Evolutionary conservation across 768 basidiomycete genomes (phyloP).

Genomic region (Psilocybe cyanescens): DNA sequence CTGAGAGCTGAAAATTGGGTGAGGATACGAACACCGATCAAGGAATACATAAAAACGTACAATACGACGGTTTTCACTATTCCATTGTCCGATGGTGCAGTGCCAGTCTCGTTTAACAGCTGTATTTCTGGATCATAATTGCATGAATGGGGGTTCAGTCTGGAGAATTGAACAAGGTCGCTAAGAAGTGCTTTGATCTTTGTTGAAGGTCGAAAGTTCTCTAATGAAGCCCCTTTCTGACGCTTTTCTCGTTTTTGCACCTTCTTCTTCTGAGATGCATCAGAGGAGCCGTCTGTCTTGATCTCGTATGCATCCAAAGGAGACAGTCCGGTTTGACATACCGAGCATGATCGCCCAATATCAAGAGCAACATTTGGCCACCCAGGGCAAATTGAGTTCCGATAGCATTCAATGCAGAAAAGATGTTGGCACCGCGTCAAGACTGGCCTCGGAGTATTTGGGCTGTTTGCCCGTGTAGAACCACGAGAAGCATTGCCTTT

Average conservation of each 20-base stretch:
- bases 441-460: constrained; percentile 63
- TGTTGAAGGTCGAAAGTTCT: constrained; percentile 78
- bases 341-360: constrained; percentile 67
- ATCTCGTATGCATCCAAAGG: constrained; percentile 85
- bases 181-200: constrained; percentile 84
- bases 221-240: constrained; percentile 52
- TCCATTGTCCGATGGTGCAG: constrained; percentile 63
- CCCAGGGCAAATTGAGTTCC: constrained; percentile 71
- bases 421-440: constrained; percentile 95
- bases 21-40: constrained; percentile 16
- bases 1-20: constrained; percentile 65
- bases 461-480: constrained; percentile 77
- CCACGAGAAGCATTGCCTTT: constrained; percentile 64
- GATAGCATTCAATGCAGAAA: constrained; percentile 89
- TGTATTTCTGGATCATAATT: constrained; percentile 91
- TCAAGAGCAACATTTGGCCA: constrained; percentile 77
- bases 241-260: constrained; percentile 67
- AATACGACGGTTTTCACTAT: constrained; percentile 93
- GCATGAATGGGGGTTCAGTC: constrained; percentile 80
- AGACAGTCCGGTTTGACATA: constrained; percentile 72
- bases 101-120: constrained; percentile 77
- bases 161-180: constrained; percentile 83
- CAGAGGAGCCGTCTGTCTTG: constrained; percentile 54
- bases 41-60: constrained; percentile 48
- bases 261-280: constrained; percentile 62